A percentile compares a stretch with the other conserved stretches of the same genome.
phyloP scores from a whole-genome alignment of 2,329 filamentous ascomycete genomes.

The Verticillium nonalfalfae region DNA sequence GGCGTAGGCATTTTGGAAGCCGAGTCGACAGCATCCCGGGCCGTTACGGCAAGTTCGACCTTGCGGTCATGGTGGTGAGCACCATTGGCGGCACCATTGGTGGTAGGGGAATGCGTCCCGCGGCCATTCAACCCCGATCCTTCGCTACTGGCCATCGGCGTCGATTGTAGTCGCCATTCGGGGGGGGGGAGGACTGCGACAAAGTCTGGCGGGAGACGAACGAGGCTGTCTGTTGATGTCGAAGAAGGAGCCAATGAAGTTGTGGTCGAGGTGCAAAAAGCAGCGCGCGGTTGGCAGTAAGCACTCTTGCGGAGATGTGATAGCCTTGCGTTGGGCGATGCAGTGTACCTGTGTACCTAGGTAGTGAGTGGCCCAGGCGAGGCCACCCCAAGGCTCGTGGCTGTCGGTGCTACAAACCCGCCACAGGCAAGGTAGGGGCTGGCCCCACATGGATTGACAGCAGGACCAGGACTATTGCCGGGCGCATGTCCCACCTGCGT shows the following conservation, averaged over 20 bases:
- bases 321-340: background rate
- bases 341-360: background rate
- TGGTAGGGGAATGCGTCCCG: background rate
- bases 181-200: background rate
- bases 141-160: background rate
- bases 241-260: background rate
- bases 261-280: background rate
- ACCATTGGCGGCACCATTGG: background rate
- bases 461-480: too few relatives aligned
- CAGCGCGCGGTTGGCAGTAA: background rate
- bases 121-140: background rate
- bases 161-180: conserved; percentile 8
- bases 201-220: background rate
- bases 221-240: background rate
- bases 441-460: too few relatives aligned
- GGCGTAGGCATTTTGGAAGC: conserved; percentile 4
- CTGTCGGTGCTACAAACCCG: background rate
- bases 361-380: background rate
- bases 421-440: too few relatives aligned
- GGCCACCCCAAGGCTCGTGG: background rate
- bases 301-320: background rate
- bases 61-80: background rate
- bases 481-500: too few relatives aligned
- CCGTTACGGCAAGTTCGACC: background rate
- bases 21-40: background rate